Evolutionary conservation across 352 stramenopile species (phyloP), one percentile per base, ranked within the genome.

Genomic region (Phytophthora palmivora): DNA sequence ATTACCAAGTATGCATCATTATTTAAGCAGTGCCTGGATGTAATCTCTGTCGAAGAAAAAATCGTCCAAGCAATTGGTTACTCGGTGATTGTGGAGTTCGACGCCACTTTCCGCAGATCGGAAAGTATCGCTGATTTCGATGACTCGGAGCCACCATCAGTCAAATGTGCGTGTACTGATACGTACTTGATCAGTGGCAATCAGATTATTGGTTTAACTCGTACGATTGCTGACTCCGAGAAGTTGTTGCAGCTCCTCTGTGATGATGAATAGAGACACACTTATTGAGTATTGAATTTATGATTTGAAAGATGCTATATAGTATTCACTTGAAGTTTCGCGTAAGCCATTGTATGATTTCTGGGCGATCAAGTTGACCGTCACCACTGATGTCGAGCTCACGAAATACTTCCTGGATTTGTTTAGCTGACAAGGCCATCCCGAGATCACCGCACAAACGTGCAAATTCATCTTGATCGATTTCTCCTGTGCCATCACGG

Each of bases 41-140:
- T 91, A 11, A 51, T 85, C 1, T 71, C 74, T 0, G 78, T 89
- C 39, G 61, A 86, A 57, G 76, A 88, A 58, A 91, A 89, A 39
- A 74, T 59, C 28, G 81, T 90, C 12, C 77, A 90, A 46, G 78
- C 81, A 6, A 91, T 82, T 39, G 81, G 81, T 0, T 89, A 90
- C 58, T 89, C 83, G 2, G 85, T 94, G 28, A 87, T 91, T 28
- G 77, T 91, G 30, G 85, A 94, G 38, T 94, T 92, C 44, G 78
- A 90, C 2, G 76, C 78, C 0, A 91, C 68, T 3, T 84, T 94
- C 24, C 62, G 81, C 33, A 63, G 74, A 45, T 63, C 73, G 8
- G 81, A 88, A 16, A 49, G 46, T 14, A 51, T 60, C 32, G 52
- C 43, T 58, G 30, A 67, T 58, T 71, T 67, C 22, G 43, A 78